Base-by-base conservation (phyloP, 371 early-diverging fungal species). In the Rhizopus arrhizus region DNA sequence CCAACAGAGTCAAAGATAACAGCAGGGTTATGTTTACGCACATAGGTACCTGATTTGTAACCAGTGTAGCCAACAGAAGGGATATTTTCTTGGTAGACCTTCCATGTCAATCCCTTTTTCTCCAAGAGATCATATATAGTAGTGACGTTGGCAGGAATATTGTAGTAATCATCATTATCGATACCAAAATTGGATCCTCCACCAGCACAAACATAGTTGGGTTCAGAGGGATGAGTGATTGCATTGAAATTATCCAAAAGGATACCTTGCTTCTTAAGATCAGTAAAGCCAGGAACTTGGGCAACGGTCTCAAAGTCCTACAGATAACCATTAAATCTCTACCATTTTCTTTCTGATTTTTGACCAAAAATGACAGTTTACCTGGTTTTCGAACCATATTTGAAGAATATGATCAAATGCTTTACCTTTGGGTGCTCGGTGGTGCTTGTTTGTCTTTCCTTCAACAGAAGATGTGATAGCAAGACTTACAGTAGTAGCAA, bases 111-210 rank as follows among this genome's bases (percentile, higher is more conserved):
- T 6, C 77, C 75, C 66, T 78, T 83, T 32, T 71, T 63, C 53
- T 86, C 86, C 35, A 88, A 67, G 12, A 85, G 73, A 60, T 86
- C 87, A 48, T 73, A 85, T 16, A 88, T 67, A 62, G 69, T 68
- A 33, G 33, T 54, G n/a, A 67, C 38, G 34, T 59, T 61, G 43
- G 68, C 61, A 29, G 62, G 68, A 6, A 74, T 62, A 13, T 56
- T 65, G 47, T 67, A 59, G 38, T 62, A 70, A 8, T 56, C 64
- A 58, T 73, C 70, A 51, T 66, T 54, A 28, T 36, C 45, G 31
- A 74, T 60, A 55, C 65, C 66, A 45, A 60, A 63, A 33, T 57
- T 60, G 49, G 54, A 55, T 28, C 61, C 64, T 50, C 62, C 75
- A 57, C 52, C 58, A 53, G 68, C 68, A 59, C 78, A 71, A 56